Base-by-base conservation (phyloP, 768 basidiomycete genomes). In the Sistotremastrum niveocremeum region DNA sequence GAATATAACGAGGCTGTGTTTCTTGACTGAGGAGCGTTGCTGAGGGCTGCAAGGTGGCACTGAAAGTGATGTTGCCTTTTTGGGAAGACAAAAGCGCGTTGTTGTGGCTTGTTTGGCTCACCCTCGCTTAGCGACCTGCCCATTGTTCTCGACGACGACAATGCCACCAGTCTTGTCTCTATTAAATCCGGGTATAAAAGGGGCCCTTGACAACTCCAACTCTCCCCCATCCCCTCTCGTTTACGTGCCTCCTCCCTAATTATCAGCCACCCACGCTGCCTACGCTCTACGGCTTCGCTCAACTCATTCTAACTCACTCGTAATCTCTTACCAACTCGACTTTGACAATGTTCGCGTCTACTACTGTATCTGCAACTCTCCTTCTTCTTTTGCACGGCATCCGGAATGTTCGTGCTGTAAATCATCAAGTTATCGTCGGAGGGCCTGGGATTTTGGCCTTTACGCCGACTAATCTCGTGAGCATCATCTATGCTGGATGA, bases 381-480 rank as follows among this genome's bases (percentile, higher is more conserved):
- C 36, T 45, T 7, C 29, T 34, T 35, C 6, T 28, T 48, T 36
- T 6, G 28, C 10, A 34, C 35, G 57, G 57, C 45, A 60, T 68
- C 40, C 62, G 65, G 2, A 54, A 62, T 12, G 56, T 56, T 36
- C 62, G 59, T 7, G 60, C 61, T 52, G 70, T 62, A 2, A 57
- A 59, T 8, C 58, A 71, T 44, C 51, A 66, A 34, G 72, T 77
- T 7, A 63, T 59, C 7, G 74, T 77, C 34, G 76, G 76, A 33
- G 73, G 72, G 8, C 49, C 65, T 7, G 68, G 64, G 9, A 49
- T 63, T 37, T 50, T 70, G 30, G 56, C 60, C 44, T 76, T 60
- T 52, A 61, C 60, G 38, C 75, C 75, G 5, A 42, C 59, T 44
- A 60, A 51, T 46, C 63, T 70, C 31, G 68, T 70, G 20, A 20